These are phyloP conservation scores for Amphichorda felina DNA, from an alignment of 2,329 filamentous ascomycete genomes.

Conservation along the genomic window DNA sequence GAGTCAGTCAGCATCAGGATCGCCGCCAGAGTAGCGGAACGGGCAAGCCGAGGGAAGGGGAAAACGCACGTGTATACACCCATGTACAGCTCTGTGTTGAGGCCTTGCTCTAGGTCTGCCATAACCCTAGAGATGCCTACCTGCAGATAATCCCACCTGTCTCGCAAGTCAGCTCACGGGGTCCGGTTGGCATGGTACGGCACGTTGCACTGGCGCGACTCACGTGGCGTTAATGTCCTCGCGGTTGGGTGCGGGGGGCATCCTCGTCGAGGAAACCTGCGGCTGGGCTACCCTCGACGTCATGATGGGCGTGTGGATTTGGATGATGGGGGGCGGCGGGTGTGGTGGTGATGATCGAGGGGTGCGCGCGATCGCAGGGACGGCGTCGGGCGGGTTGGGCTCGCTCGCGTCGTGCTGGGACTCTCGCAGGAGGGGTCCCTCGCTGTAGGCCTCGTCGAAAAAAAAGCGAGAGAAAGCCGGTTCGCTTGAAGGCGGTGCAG, in stretches of 20 bases:
- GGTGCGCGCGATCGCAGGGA: no score
- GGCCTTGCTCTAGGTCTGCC: constrained; percentile 79
- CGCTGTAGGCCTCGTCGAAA: no score
- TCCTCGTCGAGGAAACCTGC: constrained; percentile 24
- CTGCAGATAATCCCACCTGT: constrained; percentile 82
- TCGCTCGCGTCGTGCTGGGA: no score
- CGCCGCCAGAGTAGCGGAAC: no score
- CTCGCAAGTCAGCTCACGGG: constrained; percentile 5
- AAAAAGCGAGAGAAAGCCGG: neutral
- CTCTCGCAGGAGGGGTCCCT: no score
- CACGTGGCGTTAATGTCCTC: constrained; percentile 47
- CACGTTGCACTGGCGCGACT: constrained; percentile 6
- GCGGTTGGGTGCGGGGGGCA: constrained; percentile 47
- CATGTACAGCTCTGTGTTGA: constrained; percentile 97
- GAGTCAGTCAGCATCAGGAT: no score
- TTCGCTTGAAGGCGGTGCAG: no score
- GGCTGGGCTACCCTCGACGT: constrained; percentile 21
- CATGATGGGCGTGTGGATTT: constrained; percentile 12
- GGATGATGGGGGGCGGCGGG: neutral
- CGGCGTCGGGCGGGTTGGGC: no score
- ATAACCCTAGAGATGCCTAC: constrained; percentile 86
- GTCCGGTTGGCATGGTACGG: neutral
- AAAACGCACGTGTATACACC: constrained; percentile 70
- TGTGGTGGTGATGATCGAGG: constrained; percentile 1
- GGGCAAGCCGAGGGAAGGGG: no score